Conservation (phyloP, 2,329 filamentous ascomycete species). For the Torrubiella hemipterigena region DNA sequence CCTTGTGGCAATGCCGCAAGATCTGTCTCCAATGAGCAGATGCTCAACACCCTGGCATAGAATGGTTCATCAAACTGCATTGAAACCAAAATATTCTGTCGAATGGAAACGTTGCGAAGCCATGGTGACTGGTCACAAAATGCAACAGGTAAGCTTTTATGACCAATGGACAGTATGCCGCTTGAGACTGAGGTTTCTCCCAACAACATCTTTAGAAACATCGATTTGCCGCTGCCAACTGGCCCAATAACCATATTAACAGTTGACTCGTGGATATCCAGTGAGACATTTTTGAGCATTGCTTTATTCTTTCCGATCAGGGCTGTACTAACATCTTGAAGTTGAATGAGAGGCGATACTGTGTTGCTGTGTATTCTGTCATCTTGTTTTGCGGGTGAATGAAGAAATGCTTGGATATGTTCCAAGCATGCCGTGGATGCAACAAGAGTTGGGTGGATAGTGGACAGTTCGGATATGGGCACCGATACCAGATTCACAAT, state of each 20-base stretch:
- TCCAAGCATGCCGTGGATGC: no score
- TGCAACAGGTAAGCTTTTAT: slow-evolving; percentile 7
- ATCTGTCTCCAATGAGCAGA: slow-evolving; percentile 13
- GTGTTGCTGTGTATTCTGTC: not conserved
- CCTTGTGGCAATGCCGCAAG: slow-evolving; percentile 14
- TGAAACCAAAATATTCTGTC: slow-evolving; percentile 13
- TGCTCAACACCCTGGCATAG: slow-evolving; percentile 7
- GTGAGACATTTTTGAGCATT: slow-evolving; percentile 15
- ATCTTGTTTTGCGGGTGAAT: no score
- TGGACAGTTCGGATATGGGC: no score
- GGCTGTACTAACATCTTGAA: not conserved
- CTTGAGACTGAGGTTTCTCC: slow-evolving; percentile 6
- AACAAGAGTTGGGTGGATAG: no score
- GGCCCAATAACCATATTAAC: slow-evolving; percentile 5
- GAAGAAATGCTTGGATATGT: no score
- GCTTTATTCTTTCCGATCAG: not conserved
- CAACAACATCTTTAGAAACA: slow-evolving; percentile 7
- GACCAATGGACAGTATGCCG: slow-evolving; percentile 6
- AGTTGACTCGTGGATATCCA: slow-evolving; percentile 1
- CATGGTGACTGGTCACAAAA: slow-evolving; percentile 15
- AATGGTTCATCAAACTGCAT: slow-evolving; percentile 10
- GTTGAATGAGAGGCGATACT: no score
- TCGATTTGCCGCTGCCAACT: slow-evolving; percentile 25
- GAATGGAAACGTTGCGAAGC: slow-evolving; percentile 12
- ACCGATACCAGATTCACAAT: no score